Conservation (phyloP, 2,329 filamentous ascomycete genomes). For the Colletotrichum falcatum region DNA sequence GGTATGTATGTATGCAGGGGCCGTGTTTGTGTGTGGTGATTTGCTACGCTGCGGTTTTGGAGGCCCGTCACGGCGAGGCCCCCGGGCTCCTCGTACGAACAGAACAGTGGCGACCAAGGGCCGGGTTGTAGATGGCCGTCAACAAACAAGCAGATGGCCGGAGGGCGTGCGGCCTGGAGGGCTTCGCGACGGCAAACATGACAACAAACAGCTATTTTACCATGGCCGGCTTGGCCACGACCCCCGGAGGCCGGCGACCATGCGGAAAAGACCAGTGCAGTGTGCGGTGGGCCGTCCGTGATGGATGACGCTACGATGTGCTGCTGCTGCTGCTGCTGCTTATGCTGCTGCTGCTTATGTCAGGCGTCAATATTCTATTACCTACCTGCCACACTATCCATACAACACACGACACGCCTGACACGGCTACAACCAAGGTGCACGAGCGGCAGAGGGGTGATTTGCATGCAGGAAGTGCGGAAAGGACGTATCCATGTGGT, state of each 20-base stretch:
- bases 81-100: constrained; percentile 4
- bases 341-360: background rate
- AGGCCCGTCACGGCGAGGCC: constrained; percentile 38
- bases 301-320: no score
- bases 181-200: background rate
- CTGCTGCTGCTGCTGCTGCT: background rate
- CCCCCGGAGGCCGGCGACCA: background rate
- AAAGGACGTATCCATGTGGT: background rate
- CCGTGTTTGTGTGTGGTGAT: constrained; percentile 11
- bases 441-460: background rate
- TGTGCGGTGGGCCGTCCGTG: background rate
- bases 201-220: constrained; percentile 2
- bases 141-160: constrained; percentile 19
- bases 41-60: constrained; percentile 11
- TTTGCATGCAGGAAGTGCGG: no score
- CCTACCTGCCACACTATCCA: background rate
- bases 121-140: background rate
- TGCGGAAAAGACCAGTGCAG: background rate
- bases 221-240: background rate
- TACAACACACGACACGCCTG: background rate
- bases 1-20: background rate
- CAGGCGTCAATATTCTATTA: background rate
- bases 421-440: constrained; percentile 1
- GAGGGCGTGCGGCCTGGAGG: background rate
- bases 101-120: background rate